phyloP scores from a whole-genome alignment of 2,329 filamentous ascomycete genomes.

The Gremmenia infestans region DNA sequence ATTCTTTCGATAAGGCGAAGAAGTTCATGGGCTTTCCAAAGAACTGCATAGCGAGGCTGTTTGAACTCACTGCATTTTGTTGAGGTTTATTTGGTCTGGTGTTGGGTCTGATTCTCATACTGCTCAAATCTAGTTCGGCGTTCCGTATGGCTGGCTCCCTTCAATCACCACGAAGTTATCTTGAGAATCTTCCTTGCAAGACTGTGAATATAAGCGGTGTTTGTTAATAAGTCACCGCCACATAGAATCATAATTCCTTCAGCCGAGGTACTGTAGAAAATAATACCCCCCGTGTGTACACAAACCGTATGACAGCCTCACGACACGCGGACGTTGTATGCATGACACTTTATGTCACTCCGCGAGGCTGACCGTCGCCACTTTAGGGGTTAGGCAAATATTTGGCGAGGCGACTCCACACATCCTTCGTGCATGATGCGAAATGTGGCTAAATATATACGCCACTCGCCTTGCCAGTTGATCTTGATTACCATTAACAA shows the following conservation, averaged over 20 bases:
- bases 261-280: not conserved
- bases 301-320: not conserved
- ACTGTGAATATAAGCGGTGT: too few relatives aligned
- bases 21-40: not conserved
- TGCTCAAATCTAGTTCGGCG: not conserved
- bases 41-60: not conserved
- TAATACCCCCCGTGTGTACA: not conserved
- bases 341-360: not conserved
- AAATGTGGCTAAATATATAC: not conserved
- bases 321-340: not conserved
- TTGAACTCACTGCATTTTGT: not conserved
- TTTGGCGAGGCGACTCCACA: not conserved
- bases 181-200: not conserved
- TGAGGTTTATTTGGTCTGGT: not conserved
- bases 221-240: not conserved
- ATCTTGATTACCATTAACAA: not conserved
- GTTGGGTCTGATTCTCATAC: not conserved
- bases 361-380: not conserved
- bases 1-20: not conserved
- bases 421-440: not conserved
- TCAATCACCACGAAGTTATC: not conserved
- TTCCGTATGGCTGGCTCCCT: not conserved
- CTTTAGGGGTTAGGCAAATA: not conserved
- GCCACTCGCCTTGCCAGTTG: not conserved
- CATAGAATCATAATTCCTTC: not conserved